These are phyloP conservation scores for Bromus sterilis DNA, from an alignment of 176 grass and related monocot species.

Conservation along the genomic window DNA sequence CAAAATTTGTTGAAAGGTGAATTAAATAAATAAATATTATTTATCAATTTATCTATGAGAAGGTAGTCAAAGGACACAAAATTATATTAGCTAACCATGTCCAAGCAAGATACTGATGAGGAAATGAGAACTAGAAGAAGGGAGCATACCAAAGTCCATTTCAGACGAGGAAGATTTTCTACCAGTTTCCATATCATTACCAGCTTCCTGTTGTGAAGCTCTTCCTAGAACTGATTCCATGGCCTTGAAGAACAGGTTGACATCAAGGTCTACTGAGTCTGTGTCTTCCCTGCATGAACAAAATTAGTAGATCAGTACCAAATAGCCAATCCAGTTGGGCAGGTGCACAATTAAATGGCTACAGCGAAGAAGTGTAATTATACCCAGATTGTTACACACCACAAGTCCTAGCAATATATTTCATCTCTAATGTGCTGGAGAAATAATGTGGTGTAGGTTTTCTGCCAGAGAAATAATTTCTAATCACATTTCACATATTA, in stretches of 20 bases:
- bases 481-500: constrained; percentile 1
- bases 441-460: not conserved
- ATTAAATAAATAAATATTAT: not conserved
- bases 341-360: not conserved
- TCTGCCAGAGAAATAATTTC: not conserved
- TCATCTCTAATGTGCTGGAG: not conserved
- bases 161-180: constrained; percentile 60
- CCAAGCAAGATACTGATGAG: not conserved
- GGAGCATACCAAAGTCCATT: constrained; percentile 71
- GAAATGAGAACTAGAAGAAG: not conserved
- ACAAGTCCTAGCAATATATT: not conserved
- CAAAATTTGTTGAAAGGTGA: not conserved
- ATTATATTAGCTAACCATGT: not conserved
- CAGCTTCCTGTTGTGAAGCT: constrained; percentile 23
- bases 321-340: not conserved
- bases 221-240: constrained; percentile 66
- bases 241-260: constrained; percentile 82
- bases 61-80: not conserved
- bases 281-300: constrained; percentile 40
- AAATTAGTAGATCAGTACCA: constrained; percentile 3
- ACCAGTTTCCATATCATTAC: constrained; percentile 31
- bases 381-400: not conserved
- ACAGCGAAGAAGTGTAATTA: not conserved
- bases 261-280: constrained; percentile 78
- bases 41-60: not conserved